phyloP scores from a whole-genome alignment of 1,284 basidiomycete species.

The Boletus calvinii region DNA sequence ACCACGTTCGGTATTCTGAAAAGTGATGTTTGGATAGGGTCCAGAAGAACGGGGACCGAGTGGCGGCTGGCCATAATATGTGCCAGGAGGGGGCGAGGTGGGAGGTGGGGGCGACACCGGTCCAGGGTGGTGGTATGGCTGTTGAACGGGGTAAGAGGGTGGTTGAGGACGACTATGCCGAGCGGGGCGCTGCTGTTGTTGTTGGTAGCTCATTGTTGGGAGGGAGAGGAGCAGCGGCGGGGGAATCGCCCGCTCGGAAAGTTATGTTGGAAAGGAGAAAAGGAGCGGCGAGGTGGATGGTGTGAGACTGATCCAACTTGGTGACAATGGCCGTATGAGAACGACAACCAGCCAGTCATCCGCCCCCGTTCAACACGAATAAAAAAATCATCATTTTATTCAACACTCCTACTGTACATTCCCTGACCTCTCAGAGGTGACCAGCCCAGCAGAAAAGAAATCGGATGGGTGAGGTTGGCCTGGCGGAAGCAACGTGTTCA shows the following conservation, averaged over 20 bases:
- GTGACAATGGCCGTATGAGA: constrained; percentile 4
- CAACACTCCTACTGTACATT: background rate
- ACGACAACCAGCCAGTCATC: constrained; percentile 26
- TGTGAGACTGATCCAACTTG: constrained; percentile 9
- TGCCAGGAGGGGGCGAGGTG: constrained; percentile 26
- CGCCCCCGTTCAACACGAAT: background rate
- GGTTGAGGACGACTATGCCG: constrained; percentile 45
- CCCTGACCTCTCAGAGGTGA: background rate
- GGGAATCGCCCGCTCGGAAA: constrained; percentile 5
- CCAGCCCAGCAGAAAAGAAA: background rate
- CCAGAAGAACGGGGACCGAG: constrained; percentile 17
- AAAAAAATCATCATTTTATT: constrained; percentile 6
- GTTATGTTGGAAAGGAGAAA: constrained; percentile 7
- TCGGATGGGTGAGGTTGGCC: background rate
- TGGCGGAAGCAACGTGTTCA: constrained; percentile 20
- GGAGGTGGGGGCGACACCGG: constrained; percentile 22
- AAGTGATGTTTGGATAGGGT: constrained; percentile 54
- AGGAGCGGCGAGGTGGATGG: constrained; percentile 23
- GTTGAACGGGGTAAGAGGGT: constrained; percentile 30
- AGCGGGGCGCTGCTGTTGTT: constrained; percentile 45
- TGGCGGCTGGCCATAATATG: constrained; percentile 27
- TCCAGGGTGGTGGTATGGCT: constrained; percentile 19
- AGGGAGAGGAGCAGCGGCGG: constrained; percentile 1
- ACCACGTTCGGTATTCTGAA: constrained; percentile 64
- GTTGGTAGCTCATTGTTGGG: constrained; percentile 41